phyloP scores from a whole-genome alignment of 345 rosid genomes.

The Laguncularia racemosa region DNA sequence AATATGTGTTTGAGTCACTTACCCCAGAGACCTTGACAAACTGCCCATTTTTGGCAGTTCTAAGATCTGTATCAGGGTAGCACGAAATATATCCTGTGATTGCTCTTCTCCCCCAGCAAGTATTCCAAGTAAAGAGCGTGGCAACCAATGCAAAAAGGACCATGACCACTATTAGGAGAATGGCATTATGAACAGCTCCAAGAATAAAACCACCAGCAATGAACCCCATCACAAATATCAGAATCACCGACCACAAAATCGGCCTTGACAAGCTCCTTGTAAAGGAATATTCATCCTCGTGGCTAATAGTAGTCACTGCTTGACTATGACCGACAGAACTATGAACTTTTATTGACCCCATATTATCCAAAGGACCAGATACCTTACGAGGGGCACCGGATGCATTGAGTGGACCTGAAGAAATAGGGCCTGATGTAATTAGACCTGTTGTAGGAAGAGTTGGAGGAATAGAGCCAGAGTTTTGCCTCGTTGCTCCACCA shows the following conservation, averaged over 20 bases:
- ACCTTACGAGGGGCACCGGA: slow-evolving; percentile 83
- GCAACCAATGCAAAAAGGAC: slow-evolving; percentile 56
- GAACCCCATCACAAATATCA: slow-evolving; percentile 77
- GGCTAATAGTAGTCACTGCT: slow-evolving; percentile 63
- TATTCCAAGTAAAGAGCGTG: slow-evolving; percentile 79
- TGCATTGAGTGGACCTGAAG: slow-evolving; percentile 75
- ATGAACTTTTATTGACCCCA: slow-evolving; percentile 61
- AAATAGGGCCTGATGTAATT: slow-evolving; percentile 89
- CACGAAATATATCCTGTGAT: slow-evolving; percentile 60
- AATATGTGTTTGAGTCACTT: slow-evolving; percentile 12
- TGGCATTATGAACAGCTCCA: slow-evolving; percentile 81
- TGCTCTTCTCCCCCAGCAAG: slow-evolving; percentile 69
- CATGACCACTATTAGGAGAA: slow-evolving; percentile 70
- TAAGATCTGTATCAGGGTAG: slow-evolving; percentile 87
- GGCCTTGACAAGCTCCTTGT: slow-evolving; percentile 68
- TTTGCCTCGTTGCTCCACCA: slow-evolving; percentile 88
- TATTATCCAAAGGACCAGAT: slow-evolving; percentile 87
- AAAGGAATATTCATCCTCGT: slow-evolving; percentile 66
- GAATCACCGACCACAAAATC: slow-evolving; percentile 60
- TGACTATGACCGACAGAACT: slow-evolving; percentile 66
- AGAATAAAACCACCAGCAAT: slow-evolving; percentile 82
- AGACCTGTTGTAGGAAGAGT: slow-evolving; percentile 89
- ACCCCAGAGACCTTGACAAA: slow-evolving; percentile 98
- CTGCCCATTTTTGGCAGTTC: slow-evolving; percentile 96
- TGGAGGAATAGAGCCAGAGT: slow-evolving; percentile 89